Evolutionary conservation across 2,329 filamentous ascomycete species (phyloP).

Genomic region (Microascus cirrosus): DNA sequence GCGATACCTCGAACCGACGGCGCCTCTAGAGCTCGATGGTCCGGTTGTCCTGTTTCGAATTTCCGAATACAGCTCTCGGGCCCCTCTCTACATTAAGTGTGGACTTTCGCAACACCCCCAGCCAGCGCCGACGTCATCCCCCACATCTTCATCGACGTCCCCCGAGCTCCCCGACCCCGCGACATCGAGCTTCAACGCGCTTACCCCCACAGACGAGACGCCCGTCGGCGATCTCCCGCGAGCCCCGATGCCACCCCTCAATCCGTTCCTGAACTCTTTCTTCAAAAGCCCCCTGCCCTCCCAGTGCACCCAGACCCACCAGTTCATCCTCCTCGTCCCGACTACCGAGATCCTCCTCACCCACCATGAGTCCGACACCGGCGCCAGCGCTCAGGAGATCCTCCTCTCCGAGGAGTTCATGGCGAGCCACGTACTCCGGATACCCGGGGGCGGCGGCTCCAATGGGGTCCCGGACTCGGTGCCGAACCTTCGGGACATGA

Average conservation of each 20-base stretch:
- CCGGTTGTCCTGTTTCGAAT: background rate
- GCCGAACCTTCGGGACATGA: conserved; percentile 68
- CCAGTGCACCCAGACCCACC: conserved; percentile 84
- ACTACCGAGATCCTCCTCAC: conserved; percentile 85
- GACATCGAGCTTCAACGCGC: background rate
- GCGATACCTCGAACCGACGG: background rate
- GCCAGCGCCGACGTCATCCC: background rate
- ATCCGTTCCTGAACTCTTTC: conserved; percentile 97
- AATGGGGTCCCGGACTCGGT: conserved; percentile 19
- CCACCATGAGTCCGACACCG: conserved; percentile 77
- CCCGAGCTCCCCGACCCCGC: background rate
- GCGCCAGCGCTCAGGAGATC: conserved; percentile 65
- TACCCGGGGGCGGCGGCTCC: conserved; percentile 45
- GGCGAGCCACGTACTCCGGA: conserved; percentile 88
- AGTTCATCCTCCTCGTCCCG: conserved; percentile 89
- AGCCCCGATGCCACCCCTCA: conserved; percentile 78
- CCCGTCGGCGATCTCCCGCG: background rate
- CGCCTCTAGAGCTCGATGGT: background rate
- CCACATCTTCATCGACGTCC: background rate
- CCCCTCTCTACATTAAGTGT: background rate
- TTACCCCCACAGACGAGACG: background rate
- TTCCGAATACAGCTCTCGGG: background rate
- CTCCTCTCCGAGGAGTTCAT: conserved; percentile 89
- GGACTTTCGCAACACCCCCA: background rate
- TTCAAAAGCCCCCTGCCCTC: conserved; percentile 88